A percentile compares a stretch with the other conserved stretches of the same genome.
These are phyloP conservation scores for Saccharomycopsis vini DNA, from an alignment of 805 yeast species.

Conservation along the genomic window DNA sequence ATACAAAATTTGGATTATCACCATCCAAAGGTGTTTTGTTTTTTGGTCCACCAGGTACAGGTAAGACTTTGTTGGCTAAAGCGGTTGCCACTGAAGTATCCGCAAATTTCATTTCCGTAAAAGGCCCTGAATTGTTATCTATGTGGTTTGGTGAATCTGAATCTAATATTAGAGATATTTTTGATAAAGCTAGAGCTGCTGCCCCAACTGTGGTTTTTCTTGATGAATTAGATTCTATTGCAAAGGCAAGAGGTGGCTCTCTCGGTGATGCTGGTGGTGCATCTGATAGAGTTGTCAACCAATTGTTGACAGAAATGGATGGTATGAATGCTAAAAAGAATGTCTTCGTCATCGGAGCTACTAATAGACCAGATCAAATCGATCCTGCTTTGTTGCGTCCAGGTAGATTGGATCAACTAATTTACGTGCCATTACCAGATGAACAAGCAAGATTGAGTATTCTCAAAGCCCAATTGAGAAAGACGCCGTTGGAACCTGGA, in stretches of 20 bases:
- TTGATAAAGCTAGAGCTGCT: constrained; percentile 98
- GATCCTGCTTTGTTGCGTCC: constrained; percentile 99
- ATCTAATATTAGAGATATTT: constrained; percentile 93
- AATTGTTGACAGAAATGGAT: constrained; percentile 95
- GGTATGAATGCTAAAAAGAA: constrained; percentile 99
- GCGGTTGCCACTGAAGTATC: constrained; percentile 99
- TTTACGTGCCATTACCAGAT: constrained; percentile 97
- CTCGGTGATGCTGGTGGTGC: constrained; percentile 95
- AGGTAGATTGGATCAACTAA: constrained; percentile 97
- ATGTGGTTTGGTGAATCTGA: constrained; percentile 99
- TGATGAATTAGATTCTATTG: constrained; percentile 97
- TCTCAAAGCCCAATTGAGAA: constrained; percentile 91
- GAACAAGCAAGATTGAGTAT: constrained; percentile 90
- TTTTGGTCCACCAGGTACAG: constrained; percentile 99
- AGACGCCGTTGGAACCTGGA: constrained; percentile 97
- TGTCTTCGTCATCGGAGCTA: constrained; percentile 98
- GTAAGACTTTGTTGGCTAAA: constrained; percentile 96
- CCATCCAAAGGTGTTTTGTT: constrained; percentile 98
- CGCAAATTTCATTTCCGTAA: constrained; percentile 94
- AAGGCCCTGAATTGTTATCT: constrained; percentile 93
- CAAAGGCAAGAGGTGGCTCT: constrained; percentile 91
- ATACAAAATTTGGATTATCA: constrained; percentile 93
- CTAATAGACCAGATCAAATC: constrained; percentile 98
- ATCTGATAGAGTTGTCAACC: constrained; percentile 92
- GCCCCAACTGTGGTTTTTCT: constrained; percentile 98